phyloP scores from a whole-genome alignment of 2,329 filamentous ascomycete species.

The Rutstroemia sydowiana region DNA sequence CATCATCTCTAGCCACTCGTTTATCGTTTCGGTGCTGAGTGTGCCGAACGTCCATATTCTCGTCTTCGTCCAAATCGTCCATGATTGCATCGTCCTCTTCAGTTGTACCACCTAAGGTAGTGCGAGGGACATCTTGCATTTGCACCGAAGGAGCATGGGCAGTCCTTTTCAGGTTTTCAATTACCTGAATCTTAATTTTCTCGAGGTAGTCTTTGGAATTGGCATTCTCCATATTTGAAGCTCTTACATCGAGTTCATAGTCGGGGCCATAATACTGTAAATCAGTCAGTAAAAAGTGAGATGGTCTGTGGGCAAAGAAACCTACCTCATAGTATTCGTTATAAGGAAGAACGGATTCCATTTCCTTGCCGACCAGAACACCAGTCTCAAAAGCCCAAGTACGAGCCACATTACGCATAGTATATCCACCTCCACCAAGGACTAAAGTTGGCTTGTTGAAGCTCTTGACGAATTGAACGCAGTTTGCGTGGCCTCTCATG shows the following conservation, averaged over 20 bases:
- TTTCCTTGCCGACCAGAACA: conserved; percentile 73
- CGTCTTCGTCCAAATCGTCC: conserved; percentile 71
- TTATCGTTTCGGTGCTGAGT: conserved; percentile 80
- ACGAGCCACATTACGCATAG: conserved; percentile 90
- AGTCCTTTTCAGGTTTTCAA: conserved; percentile 82
- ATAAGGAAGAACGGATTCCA: conserved; percentile 79
- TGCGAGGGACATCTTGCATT: conserved; percentile 68
- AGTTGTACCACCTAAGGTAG: conserved; percentile 53
- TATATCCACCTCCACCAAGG: conserved; percentile 92
- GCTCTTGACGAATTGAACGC: conserved; percentile 83
- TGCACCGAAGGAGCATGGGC: conserved; percentile 84
- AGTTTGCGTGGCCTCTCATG: conserved; percentile 92
- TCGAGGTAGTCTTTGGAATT: conserved; percentile 78
- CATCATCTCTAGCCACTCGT: conserved; percentile 66
- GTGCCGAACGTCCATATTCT: conserved; percentile 75
- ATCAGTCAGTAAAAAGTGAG: conserved; percentile 13
- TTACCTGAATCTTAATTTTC: conserved; percentile 71
- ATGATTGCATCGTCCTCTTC: conserved; percentile 61
- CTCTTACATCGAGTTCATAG: conserved; percentile 81
- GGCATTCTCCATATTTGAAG: conserved; percentile 86
- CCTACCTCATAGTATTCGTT: conserved; percentile 86
- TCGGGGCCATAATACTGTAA: conserved; percentile 80
- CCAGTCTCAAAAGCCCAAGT: conserved; percentile 98
- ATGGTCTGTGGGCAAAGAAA: conserved; percentile 40
- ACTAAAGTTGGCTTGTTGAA: conserved; percentile 83